phyloP scores from a whole-genome alignment of 768 basidiomycete species.

The Suillus discolor region DNA sequence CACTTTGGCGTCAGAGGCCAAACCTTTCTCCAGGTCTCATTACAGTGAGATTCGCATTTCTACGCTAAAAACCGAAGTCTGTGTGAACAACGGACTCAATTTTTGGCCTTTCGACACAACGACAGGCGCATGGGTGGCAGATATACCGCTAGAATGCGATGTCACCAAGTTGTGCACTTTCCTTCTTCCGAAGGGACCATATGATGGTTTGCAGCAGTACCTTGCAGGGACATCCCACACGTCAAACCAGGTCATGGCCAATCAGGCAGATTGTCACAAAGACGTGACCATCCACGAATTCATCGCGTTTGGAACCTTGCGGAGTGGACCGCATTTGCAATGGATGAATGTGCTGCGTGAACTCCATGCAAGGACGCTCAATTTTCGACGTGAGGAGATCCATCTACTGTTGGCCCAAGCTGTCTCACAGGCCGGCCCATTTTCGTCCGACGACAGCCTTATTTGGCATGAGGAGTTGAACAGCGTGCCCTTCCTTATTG shows the following conservation, averaged over 20 bases:
- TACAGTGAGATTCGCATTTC: slow-evolving; percentile 20
- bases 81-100: slow-evolving; percentile 37
- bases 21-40: slow-evolving; percentile 23
- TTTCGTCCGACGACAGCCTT: slow-evolving; percentile 16
- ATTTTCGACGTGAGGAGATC: slow-evolving; percentile 42
- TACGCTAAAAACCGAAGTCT: slow-evolving; percentile 15
- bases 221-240: slow-evolving; percentile 38
- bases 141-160: slow-evolving; percentile 14
- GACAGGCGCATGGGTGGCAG: slow-evolving; percentile 15
- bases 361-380: slow-evolving; percentile 39
- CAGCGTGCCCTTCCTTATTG: slow-evolving; percentile 35
- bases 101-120: slow-evolving; percentile 34
- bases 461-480: slow-evolving; percentile 45
- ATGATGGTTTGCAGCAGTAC: slow-evolving; percentile 39
- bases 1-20: slow-evolving; percentile 25
- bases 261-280: slow-evolving; percentile 43
- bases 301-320: slow-evolving; percentile 45
- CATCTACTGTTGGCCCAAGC: slow-evolving; percentile 47
- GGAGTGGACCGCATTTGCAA: slow-evolving; percentile 47
- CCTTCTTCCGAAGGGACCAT: slow-evolving; percentile 33
- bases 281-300: slow-evolving; percentile 48
- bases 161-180: slow-evolving; percentile 32
- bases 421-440: slow-evolving; percentile 43
- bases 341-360: slow-evolving; percentile 54
- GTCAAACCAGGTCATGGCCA: slow-evolving; percentile 44